Base-by-base conservation (phyloP, 768 basidiomycete species). In the Phylloporus sp. region DNA sequence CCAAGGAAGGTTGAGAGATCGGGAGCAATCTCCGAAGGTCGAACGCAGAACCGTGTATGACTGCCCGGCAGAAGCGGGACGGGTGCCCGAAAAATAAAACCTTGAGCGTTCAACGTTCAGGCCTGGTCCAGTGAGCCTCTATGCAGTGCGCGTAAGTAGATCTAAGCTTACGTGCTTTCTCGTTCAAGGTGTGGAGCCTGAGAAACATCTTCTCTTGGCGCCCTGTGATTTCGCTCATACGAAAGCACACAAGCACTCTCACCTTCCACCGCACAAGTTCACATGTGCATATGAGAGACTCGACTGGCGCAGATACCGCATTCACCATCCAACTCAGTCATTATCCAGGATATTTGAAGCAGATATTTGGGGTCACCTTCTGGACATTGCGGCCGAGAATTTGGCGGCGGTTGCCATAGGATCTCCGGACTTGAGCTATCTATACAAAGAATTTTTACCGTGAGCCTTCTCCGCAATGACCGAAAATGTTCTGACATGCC, bases 21-120 rank as follows among this genome's bases (percentile, higher is more conserved):
- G 84, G 18, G 61, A 56, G 42, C 75, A 79, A 45, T 80, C 75
- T 32, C 65, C 76, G 4, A 78, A 81, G 63, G 81, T 82, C 34
- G 72, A 85, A 74, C 78, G 18, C 78, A 2, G 82, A 84, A 61
- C 80, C 82, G 18, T 85, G 80, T 82, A 79, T 82, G 81, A 56
- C 80, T n/a, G 27, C 21, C 14, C 24, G 7, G 9, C 29, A 10
- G 31, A 18, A 11, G n/a, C 17, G 22, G 24, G 23, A n/a, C 15
- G n/a, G 15, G 26, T 27, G 10, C 18, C 34, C 38, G 35, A 33
- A 28, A 36, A 31, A 70, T 23, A 42, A 35, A 50, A 49, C 42
- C 41, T 34, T 44, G 57, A 85, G 82, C 49, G 82, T 83, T 49
- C 85, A 76, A 4, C 86, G 86, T 89, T 79, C 73, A 81, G 85